Conservation (phyloP, 441 rosid species). For the Viola pubescens region DNA sequence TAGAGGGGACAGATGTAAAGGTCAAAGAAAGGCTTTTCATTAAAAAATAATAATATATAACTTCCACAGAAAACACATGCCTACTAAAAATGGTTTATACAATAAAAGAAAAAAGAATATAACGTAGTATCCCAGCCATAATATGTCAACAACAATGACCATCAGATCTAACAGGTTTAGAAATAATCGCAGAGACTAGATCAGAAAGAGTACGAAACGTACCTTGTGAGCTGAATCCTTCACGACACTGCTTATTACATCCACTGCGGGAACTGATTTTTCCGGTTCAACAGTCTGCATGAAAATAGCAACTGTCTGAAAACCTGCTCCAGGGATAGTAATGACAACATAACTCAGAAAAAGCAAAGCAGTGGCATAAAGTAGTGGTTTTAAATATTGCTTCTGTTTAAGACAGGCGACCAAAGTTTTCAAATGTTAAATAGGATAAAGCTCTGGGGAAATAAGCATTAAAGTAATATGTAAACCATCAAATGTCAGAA, state of each 20-base stretch:
- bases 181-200: too few species aligned
- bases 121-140: background rate
- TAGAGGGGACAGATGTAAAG: too few species aligned
- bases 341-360: slow-evolving; percentile 86
- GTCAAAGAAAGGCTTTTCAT: background rate
- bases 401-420: slow-evolving; percentile 11
- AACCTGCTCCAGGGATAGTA: slow-evolving; percentile 88
- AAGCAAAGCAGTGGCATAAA: slow-evolving; percentile 27
- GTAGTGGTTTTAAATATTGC: slow-evolving; percentile 15
- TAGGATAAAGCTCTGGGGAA: background rate
- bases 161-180: background rate
- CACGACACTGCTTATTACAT: slow-evolving; percentile 37
- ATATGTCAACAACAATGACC: background rate
- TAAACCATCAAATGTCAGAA: slow-evolving; percentile 3
- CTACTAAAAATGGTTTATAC: slow-evolving; percentile 6
- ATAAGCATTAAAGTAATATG: background rate
- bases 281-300: slow-evolving; percentile 85
- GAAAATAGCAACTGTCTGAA: slow-evolving; percentile 99
- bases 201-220: slow-evolving; percentile 11
- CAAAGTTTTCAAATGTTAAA: too few species aligned
- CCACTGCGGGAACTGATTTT: slow-evolving; percentile 41
- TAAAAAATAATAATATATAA: background rate
- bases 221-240: slow-evolving; percentile 78
- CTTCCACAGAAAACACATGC: background rate
- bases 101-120: background rate